Conservation (phyloP, 2,329 filamentous ascomycete species). For the Zymoseptoria pseudotritici region DNA sequence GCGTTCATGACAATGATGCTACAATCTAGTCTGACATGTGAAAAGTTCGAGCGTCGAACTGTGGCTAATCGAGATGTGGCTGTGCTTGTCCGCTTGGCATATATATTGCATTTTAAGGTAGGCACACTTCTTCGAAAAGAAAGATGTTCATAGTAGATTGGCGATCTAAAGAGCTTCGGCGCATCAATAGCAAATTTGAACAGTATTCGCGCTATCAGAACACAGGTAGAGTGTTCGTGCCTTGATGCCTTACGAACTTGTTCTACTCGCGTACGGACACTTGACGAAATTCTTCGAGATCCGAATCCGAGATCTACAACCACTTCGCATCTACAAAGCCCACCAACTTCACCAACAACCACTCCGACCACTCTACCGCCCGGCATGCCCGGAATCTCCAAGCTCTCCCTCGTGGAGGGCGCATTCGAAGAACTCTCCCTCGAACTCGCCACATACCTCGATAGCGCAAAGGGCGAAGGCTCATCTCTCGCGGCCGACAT, state of each 20-base stretch:
- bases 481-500: conserved; percentile 54
- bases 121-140: no score
- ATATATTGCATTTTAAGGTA: no score
- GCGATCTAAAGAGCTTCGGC: no score
- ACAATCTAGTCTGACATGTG: no score
- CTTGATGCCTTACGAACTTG: conserved; percentile 1
- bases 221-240: conserved; percentile 3
- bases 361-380: background rate
- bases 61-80: no score
- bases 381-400: conserved; percentile 54
- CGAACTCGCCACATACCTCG: conserved; percentile 92
- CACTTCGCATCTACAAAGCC: background rate
- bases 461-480: conserved; percentile 62
- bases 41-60: no score
- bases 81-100: no score
- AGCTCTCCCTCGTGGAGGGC: conserved; percentile 73
- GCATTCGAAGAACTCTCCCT: conserved; percentile 85
- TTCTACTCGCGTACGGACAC: background rate
- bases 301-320: background rate
- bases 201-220: no score
- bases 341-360: background rate
- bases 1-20: no score
- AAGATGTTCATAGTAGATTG: background rate
- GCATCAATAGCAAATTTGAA: no score
- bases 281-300: background rate